Conservation (phyloP, 177 flowering plant genomes). For the Tripterygium wilfordii region DNA sequence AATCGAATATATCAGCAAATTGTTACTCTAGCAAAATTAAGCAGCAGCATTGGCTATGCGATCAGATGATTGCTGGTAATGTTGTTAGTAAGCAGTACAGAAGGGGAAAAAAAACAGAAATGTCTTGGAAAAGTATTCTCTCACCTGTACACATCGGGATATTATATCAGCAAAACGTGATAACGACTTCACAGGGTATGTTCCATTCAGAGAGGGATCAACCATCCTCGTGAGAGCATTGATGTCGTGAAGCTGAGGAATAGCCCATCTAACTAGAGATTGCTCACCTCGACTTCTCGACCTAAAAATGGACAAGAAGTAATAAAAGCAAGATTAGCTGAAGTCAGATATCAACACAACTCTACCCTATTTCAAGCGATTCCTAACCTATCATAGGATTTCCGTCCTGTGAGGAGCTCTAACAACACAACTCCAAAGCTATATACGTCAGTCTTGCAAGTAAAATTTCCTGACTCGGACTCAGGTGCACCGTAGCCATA, state of each 20-base stretch:
- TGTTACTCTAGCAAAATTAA: too few species aligned
- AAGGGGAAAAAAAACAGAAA: not conserved
- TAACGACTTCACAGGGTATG: conserved; percentile 52
- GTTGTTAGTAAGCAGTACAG: not conserved
- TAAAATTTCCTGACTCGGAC: conserved; percentile 51
- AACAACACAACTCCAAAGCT: conserved; percentile 78
- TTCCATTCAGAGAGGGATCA: conserved; percentile 52
- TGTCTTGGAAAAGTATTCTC: conserved; percentile 1
- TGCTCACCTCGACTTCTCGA: conserved; percentile 56
- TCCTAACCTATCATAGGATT: conserved; percentile 56
- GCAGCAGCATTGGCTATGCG: not conserved
- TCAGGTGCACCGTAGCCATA: conserved; percentile 67
- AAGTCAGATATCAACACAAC: too few species aligned
- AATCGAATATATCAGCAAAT: not conserved
- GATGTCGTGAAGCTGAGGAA: conserved; percentile 71
- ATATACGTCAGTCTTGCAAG: conserved; percentile 56
- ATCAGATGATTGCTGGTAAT: not conserved
- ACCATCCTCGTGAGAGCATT: conserved; percentile 70
- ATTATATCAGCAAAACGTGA: conserved; percentile 76
- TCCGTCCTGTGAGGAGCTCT: conserved; percentile 62
- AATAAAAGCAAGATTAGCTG: not conserved
- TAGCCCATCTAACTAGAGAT: conserved; percentile 65
- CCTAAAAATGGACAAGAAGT: conserved; percentile 15
- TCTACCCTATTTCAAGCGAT: not conserved
- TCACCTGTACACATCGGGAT: conserved; percentile 59